Conservation (phyloP, 2,329 filamentous ascomycete genomes). For the Bipolaris zeicola region DNA sequence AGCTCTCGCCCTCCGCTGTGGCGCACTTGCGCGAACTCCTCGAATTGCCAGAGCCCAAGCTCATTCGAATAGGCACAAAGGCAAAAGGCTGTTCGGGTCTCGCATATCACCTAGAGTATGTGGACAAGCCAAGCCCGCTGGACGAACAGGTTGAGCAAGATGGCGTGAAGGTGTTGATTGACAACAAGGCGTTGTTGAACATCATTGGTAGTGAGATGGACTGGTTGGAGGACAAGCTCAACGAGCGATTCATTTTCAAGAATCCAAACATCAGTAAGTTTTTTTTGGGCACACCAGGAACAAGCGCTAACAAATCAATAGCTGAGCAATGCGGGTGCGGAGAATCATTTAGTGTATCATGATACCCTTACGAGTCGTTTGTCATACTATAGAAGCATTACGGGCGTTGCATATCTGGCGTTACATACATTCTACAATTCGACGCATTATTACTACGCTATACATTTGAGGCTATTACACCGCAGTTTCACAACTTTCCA, state of each 20-base stretch:
- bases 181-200: constrained; percentile 96
- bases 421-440: constrained; percentile 1
- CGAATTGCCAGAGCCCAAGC: constrained; percentile 84
- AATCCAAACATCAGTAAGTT: constrained; percentile 98
- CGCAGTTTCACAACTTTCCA: constrained; percentile 53
- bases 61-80: constrained; percentile 92
- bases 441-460: neutral
- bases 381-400: constrained; percentile 35
- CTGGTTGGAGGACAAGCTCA: constrained; percentile 95
- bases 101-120: constrained; percentile 92
- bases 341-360: constrained; percentile 78
- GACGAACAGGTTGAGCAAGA: constrained; percentile 96
- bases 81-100: constrained; percentile 94
- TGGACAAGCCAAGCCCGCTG: constrained; percentile 85
- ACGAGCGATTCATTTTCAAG: constrained; percentile 87
- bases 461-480: neutral
- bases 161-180: constrained; percentile 92
- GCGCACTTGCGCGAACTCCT: constrained; percentile 77
- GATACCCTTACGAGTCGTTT: constrained; percentile 29
- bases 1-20: constrained; percentile 78
- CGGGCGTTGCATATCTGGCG: constrained; percentile 15
- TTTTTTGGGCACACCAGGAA: neutral
- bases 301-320: constrained; percentile 51
- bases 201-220: constrained; percentile 99
- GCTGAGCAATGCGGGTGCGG: constrained; percentile 96